Conservation (phyloP, 148 eudicot species). For the Chenopodium berlandieri region DNA sequence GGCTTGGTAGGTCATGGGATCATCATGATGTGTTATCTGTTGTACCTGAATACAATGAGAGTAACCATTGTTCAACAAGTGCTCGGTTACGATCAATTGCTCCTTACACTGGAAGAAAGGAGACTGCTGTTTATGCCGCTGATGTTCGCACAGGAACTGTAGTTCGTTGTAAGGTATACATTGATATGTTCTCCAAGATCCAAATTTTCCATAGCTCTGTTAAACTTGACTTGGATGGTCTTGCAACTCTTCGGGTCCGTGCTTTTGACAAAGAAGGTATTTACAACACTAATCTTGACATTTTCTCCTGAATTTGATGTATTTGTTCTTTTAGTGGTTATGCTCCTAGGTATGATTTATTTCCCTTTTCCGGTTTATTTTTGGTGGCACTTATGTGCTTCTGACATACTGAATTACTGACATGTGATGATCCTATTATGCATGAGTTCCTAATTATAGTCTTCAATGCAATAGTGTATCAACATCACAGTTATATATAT, state of each 20-base stretch:
- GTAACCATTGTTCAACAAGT: slow-evolving; percentile 83
- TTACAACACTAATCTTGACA: slow-evolving; percentile 10
- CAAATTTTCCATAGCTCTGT: slow-evolving; percentile 87
- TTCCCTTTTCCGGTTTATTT: neutral
- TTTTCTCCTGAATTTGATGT: neutral
- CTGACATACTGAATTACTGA: neutral
- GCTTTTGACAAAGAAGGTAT: slow-evolving; percentile 91
- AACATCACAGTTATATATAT: neutral
- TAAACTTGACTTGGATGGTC: slow-evolving; percentile 91
- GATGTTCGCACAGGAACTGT: slow-evolving; percentile 73
- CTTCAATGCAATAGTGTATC: neutral
- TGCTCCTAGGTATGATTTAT: neutral
- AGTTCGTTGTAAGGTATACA: slow-evolving; percentile 81
- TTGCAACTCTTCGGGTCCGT: slow-evolving; percentile 80
- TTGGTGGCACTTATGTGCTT: slow-evolving; percentile 9
- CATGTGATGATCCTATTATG: neutral
- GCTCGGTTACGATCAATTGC: slow-evolving; percentile 83
- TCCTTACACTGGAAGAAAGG: slow-evolving; percentile 80
- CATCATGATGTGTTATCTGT: slow-evolving; percentile 85
- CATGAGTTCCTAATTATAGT: neutral
- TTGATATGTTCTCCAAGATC: slow-evolving; percentile 79
- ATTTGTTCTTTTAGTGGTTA: neutral
- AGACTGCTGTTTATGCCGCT: slow-evolving; percentile 91
- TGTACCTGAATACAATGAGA: slow-evolving; percentile 71
- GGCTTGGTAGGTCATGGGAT: slow-evolving; percentile 85